Evolutionary conservation across 1,139 yeast species (phyloP).

Genomic region (Candida sp.): DNA sequence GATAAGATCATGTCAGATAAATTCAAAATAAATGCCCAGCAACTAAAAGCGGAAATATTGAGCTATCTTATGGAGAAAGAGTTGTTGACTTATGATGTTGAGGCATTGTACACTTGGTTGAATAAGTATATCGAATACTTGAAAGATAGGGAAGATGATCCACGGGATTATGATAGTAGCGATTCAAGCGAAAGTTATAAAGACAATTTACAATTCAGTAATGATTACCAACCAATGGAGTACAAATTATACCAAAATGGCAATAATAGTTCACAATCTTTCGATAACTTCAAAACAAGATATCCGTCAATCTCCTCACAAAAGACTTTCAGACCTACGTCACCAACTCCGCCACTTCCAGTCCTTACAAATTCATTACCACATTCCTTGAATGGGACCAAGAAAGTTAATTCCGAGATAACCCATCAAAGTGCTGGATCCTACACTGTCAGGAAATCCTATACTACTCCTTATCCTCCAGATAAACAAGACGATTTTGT

Average conservation of each 20-base stretch:
- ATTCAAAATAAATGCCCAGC: constrained; percentile 19
- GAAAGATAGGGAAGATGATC: constrained; percentile 24
- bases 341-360: constrained; percentile 4
- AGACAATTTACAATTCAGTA: background rate
- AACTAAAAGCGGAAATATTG: constrained; percentile 25
- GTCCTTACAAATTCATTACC: background rate
- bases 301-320: constrained; percentile 7
- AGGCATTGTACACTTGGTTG: constrained; percentile 38
- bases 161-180: background rate
- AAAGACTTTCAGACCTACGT: constrained; percentile 3
- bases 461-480: background rate
- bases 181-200: background rate
- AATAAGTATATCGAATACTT: constrained; percentile 40
- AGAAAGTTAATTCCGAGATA: background rate
- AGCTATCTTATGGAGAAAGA: constrained; percentile 28
- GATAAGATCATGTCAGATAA: constrained; percentile 19
- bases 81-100: constrained; percentile 34
- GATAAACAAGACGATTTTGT: background rate
- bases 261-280: constrained; percentile 1
- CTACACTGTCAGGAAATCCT: background rate
- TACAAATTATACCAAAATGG: background rate
- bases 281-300: constrained; percentile 7
- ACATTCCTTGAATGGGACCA: background rate
- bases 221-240: background rate
- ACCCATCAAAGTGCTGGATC: background rate